phyloP scores from a whole-genome alignment of 345 rosid genomes.

The Nephelium lappaceum region DNA sequence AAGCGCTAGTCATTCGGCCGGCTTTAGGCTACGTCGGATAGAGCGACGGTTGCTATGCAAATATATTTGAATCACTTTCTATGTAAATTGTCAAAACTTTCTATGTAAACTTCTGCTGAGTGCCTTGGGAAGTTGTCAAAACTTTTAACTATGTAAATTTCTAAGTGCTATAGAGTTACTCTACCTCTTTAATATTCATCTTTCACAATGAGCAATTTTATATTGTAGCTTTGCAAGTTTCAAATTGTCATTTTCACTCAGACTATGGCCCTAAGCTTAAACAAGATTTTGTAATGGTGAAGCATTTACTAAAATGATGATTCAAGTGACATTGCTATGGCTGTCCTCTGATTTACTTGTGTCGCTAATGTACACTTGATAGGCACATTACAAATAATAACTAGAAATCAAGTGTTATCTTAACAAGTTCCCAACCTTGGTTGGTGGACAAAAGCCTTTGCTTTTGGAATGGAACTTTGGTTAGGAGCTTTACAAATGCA shows the following conservation, averaged over 20 bases:
- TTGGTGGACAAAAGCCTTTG: no score
- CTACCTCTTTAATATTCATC: constrained; percentile 21
- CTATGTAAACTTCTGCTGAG: background rate
- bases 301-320: constrained; percentile 84
- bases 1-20: constrained; percentile 86
- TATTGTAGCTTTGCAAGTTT: constrained; percentile 91
- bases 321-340: constrained; percentile 67
- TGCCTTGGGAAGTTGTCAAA: background rate
- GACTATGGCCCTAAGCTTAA: constrained; percentile 98
- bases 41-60: constrained; percentile 97
- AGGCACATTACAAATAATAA: no score
- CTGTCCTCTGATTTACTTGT: no score
- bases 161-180: constrained; percentile 2
- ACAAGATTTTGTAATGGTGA: constrained; percentile 91
- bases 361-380: no score
- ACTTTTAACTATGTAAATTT: background rate
- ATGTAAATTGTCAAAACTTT: background rate
- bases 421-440: no score
- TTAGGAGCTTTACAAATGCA: no score
- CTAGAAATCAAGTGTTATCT: no score
- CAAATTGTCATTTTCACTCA: constrained; percentile 83
- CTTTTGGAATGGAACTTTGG: no score
- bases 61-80: constrained; percentile 88
- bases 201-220: constrained; percentile 32
- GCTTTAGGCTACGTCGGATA: constrained; percentile 83